phyloP scores from a whole-genome alignment of 768 basidiomycete species.

The Gautieria morchelliformis region DNA sequence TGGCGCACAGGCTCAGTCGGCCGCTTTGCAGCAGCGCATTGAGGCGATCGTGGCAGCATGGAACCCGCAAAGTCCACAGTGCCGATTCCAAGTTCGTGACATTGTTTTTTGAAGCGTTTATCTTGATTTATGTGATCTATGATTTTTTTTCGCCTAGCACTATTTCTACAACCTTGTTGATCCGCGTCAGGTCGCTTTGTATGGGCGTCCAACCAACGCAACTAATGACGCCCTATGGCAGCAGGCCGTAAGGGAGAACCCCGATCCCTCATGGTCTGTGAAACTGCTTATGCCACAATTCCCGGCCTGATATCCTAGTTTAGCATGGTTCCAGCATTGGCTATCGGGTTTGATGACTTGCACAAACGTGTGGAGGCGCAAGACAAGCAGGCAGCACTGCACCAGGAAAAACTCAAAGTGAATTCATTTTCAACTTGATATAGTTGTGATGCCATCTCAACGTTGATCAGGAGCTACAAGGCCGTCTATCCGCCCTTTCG shows the following conservation, averaged over 20 bases:
- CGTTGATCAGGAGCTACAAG: slow-evolving; percentile 48
- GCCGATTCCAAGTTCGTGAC: slow-evolving; percentile 66
- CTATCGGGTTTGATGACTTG: slow-evolving; percentile 74
- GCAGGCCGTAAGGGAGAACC: slow-evolving; percentile 72
- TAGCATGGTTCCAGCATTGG: slow-evolving; percentile 73
- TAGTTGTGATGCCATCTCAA: background rate
- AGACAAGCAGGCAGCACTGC: slow-evolving; percentile 49
- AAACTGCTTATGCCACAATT: background rate
- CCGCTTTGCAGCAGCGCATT: slow-evolving; percentile 45
- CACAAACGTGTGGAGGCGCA: slow-evolving; percentile 74
- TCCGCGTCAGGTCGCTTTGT: slow-evolving; percentile 52
- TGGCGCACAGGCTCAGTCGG: slow-evolving; percentile 46
- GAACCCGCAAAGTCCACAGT: slow-evolving; percentile 57
- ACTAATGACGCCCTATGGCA: slow-evolving; percentile 68
- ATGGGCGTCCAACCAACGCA: slow-evolving; percentile 63
- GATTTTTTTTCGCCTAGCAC: slow-evolving; percentile 34
- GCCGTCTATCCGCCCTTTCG: slow-evolving; percentile 48
- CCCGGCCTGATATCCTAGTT: background rate
- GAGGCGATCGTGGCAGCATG: slow-evolving; percentile 60
- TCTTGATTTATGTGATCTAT: background rate
- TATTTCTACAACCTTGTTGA: slow-evolving; percentile 82
- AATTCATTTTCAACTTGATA: background rate
- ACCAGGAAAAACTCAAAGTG: slow-evolving; percentile 59
- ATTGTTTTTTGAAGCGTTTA: background rate
- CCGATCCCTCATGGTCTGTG: slow-evolving; percentile 65